Evolutionary conservation across 2,329 filamentous ascomycete species (phyloP).

Genomic region (Pseudogymnoascus sp.): DNA sequence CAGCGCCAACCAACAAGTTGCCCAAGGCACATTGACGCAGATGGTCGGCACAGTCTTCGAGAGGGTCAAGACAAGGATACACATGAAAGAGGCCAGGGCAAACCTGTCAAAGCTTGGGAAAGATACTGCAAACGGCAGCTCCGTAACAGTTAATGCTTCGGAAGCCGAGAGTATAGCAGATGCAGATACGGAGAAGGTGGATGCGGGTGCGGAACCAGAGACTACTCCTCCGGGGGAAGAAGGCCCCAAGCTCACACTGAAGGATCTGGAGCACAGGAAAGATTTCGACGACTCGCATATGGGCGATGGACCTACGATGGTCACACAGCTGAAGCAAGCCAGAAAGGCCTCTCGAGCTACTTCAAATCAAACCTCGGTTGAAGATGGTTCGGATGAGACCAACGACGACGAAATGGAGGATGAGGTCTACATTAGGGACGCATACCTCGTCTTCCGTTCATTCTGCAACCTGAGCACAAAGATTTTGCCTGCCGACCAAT

Average conservation of each 20-base stretch:
- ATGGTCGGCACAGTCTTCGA: constrained; percentile 99
- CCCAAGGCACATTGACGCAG: constrained; percentile 92
- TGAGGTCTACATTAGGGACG: constrained; percentile 94
- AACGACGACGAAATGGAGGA: constrained; percentile 69
- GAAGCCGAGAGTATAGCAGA: constrained; percentile 23
- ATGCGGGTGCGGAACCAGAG: constrained; percentile 20
- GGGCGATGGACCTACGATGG: constrained; percentile 61
- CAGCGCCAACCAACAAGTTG: constrained; percentile 91
- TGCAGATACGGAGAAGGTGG: constrained; percentile 19
- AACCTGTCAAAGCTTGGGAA: constrained; percentile 36
- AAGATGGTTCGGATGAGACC: constrained; percentile 49
- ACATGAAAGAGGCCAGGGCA: constrained; percentile 76
- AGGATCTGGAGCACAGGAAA: constrained; percentile 61
- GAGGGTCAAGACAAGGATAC: constrained; percentile 77
- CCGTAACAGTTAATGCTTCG: constrained; percentile 28
- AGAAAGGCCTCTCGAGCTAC: constrained; percentile 40
- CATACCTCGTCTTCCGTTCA: constrained; percentile 92
- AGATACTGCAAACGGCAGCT: constrained; percentile 27
- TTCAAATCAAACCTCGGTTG: constrained; percentile 50
- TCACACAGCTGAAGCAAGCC: constrained; percentile 51
- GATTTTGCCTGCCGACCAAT: constrained; percentile 77
- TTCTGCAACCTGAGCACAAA: constrained; percentile 98
- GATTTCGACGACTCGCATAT: constrained; percentile 60
- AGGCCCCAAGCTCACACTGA: constrained; percentile 54
- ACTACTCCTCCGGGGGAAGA: constrained; percentile 31